Percentiles rank a stretch among this genome's conserved stretches.
These are phyloP conservation scores for Magnusiomyces sp. DNA, from an alignment of 1,139 yeast species.

Conservation along the genomic window DNA sequence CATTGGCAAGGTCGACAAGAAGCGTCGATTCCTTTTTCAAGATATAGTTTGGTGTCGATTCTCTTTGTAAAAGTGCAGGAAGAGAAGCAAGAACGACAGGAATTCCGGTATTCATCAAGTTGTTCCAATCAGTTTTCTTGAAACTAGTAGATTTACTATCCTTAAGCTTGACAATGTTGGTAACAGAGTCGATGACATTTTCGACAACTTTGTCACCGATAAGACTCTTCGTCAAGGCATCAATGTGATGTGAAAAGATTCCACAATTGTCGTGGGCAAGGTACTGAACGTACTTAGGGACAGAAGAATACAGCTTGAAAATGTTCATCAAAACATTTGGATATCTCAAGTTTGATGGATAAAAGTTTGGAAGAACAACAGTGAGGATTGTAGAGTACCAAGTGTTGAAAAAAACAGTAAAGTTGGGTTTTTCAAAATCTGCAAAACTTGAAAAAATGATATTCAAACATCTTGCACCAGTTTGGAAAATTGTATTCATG, in stretches of 20 bases:
- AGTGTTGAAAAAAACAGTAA: constrained; percentile 35
- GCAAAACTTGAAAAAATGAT: constrained; percentile 18
- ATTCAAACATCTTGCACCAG: constrained; percentile 29
- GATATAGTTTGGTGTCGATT: constrained; percentile 25
- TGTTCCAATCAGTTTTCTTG: constrained; percentile 13
- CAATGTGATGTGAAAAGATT: constrained; percentile 49
- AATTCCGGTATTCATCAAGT: constrained; percentile 26
- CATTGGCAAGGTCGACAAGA: constrained; percentile 51
- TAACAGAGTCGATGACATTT: constrained; percentile 49
- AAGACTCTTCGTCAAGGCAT: constrained; percentile 43
- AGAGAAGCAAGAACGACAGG: constrained; percentile 23
- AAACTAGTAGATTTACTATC: constrained; percentile 32
- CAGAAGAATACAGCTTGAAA: constrained; percentile 28
- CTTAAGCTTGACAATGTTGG: constrained; percentile 38
- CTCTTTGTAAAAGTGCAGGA: constrained; percentile 23
- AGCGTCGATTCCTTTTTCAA: constrained; percentile 44
- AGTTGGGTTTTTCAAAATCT: not conserved
- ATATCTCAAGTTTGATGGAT: constrained; percentile 70
- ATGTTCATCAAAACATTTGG: constrained; percentile 69
- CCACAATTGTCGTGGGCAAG: constrained; percentile 42
- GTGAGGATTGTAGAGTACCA: constrained; percentile 49
- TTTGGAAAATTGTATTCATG: constrained; percentile 20
- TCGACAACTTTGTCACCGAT: constrained; percentile 63
- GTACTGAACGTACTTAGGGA: constrained; percentile 23
- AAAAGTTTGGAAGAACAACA: constrained; percentile 62